phyloP scores from a whole-genome alignment of 73 alveolate genomes.

The Tetrahymena malaccensis region DNA sequence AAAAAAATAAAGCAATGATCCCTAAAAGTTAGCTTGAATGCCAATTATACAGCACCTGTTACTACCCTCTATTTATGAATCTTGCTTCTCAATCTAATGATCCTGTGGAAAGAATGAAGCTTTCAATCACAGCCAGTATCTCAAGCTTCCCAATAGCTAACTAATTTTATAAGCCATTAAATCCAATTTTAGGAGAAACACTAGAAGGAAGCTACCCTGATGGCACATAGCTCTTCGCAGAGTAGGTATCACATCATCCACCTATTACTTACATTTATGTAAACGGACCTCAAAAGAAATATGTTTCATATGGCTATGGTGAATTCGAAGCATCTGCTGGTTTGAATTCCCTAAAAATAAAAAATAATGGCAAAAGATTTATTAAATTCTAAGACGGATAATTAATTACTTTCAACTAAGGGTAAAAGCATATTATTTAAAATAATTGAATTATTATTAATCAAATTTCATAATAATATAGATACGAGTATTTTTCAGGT shows the following conservation, averaged over 20 bases:
- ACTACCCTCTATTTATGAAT: constrained; percentile 41
- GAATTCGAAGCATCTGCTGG: constrained; percentile 6
- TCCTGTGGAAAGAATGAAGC: constrained; percentile 59
- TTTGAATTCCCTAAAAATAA: constrained; percentile 7
- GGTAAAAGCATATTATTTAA: background rate
- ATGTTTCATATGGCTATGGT: background rate
- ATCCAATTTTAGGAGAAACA: constrained; percentile 93
- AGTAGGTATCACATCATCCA: constrained; percentile 90
- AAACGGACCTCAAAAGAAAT: constrained; percentile 27
- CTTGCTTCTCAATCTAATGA: constrained; percentile 53
- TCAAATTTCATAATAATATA: background rate
- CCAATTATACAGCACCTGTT: background rate
- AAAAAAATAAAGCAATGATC: background rate
- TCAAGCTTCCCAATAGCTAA: constrained; percentile 39
- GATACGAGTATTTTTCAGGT: constrained; percentile 7
- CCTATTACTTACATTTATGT: constrained; percentile 40
- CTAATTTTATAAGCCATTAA: constrained; percentile 63
- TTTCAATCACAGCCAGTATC: constrained; percentile 29
- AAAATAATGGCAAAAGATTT: constrained; percentile 5
- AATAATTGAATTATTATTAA: background rate
- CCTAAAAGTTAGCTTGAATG: background rate
- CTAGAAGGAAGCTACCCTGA: constrained; percentile 75
- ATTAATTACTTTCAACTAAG: background rate
- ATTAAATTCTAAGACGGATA: constrained; percentile 6
- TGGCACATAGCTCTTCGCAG: constrained; percentile 79